These are phyloP conservation scores for Pseudopyrenochaeta lycopersici DNA, from an alignment of 2,329 filamentous ascomycete genomes.

Conservation along the genomic window DNA sequence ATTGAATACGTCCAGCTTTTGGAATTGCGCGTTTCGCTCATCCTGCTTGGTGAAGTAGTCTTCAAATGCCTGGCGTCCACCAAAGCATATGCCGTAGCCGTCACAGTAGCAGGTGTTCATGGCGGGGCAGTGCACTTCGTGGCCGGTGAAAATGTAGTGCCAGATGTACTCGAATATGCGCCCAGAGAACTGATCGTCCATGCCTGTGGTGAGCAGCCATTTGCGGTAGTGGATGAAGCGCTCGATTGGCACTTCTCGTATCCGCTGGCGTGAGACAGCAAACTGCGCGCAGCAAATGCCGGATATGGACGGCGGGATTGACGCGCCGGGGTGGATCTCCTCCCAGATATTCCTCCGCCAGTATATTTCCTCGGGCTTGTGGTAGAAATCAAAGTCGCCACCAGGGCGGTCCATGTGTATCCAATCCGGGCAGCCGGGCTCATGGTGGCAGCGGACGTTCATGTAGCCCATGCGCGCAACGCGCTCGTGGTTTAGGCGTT, in stretches of 20 bases:
- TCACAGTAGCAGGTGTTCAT: conserved; percentile 66
- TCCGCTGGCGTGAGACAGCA: conserved; percentile 58
- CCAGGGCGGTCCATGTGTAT: conserved; percentile 58
- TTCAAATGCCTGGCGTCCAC: conserved; percentile 58
- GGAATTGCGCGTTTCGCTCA: conserved; percentile 51
- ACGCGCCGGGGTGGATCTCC: conserved; percentile 53
- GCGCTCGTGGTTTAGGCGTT: conserved; percentile 60
- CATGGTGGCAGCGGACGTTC: conserved; percentile 67
- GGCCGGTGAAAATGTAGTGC: conserved; percentile 53
- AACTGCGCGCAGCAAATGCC: conserved; percentile 67
- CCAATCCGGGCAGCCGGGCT: conserved; percentile 67
- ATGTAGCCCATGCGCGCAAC: conserved; percentile 65
- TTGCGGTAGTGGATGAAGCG: conserved; percentile 63
- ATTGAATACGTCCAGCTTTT: conserved; percentile 52
- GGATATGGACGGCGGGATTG: conserved; percentile 45
- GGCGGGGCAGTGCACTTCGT: conserved; percentile 50
- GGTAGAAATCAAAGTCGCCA: conserved; percentile 50
- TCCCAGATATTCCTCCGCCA: conserved; percentile 47
- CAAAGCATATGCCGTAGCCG: conserved; percentile 71
- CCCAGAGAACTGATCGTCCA: conserved; percentile 50
- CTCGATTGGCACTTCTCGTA: conserved; percentile 59
- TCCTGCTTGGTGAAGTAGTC: conserved; percentile 59
- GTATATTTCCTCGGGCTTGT: conserved; percentile 52
- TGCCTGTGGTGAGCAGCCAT: conserved; percentile 57
- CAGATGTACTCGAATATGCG: conserved; percentile 53